Evolutionary conservation across 2,329 filamentous ascomycete species (phyloP).

Genomic region (Scedosporium minutisporum): DNA sequence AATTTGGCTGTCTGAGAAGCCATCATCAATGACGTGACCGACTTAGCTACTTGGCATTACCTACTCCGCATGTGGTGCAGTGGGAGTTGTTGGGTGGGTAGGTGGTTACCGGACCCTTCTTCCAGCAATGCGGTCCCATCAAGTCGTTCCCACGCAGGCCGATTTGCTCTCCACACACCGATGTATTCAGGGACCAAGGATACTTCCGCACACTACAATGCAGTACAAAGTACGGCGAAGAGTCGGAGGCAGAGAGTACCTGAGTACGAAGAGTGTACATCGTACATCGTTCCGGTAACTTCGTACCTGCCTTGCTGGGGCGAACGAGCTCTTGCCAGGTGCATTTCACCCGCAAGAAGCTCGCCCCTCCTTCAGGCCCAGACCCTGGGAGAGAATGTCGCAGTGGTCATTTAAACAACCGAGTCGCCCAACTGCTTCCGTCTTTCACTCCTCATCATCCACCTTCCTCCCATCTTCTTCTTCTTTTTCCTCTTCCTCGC

Average conservation of each 20-base stretch:
- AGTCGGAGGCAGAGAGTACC: not conserved
- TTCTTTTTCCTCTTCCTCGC: not conserved
- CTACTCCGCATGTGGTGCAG: too few relatives aligned
- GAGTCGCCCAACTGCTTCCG: not conserved
- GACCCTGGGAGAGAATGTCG: not conserved
- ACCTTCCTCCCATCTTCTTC: conserved; percentile 7
- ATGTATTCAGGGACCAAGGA: not conserved
- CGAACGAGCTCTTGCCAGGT: not conserved
- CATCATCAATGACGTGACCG: too few relatives aligned
- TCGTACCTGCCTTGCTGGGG: not conserved
- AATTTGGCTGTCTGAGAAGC: too few relatives aligned
- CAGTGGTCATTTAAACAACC: conserved; percentile 2
- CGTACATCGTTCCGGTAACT: not conserved
- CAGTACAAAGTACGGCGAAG: not conserved
- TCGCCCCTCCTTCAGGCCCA: not conserved
- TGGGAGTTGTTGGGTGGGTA: too few relatives aligned
- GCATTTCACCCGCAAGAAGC: conserved; percentile 1
- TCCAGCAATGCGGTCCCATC: not conserved
- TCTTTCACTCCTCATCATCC: conserved; percentile 4
- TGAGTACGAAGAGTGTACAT: not conserved
- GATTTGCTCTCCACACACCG: not conserved
- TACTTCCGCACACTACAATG: not conserved
- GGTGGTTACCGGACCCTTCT: too few relatives aligned
- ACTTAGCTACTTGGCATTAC: too few relatives aligned
- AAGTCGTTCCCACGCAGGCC: not conserved